Conservation (phyloP, 148 eudicot genomes). For the Agrostemma githago region DNA sequence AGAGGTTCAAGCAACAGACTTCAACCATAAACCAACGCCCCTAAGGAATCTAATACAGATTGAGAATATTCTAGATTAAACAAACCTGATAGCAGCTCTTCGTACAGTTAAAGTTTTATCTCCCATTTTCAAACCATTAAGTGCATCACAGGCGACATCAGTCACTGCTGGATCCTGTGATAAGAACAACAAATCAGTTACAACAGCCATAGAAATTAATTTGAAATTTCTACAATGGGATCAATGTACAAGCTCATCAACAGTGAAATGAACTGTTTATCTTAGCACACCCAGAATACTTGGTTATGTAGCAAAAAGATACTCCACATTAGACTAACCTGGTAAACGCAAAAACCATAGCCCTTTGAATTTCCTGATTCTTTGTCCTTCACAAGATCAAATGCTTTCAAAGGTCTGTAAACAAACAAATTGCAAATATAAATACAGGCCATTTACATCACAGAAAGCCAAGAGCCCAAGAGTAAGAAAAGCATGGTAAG, state of each 20-base stretch:
- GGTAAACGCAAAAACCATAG: conserved; percentile 80
- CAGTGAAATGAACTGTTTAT: not conserved
- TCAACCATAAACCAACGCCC: not conserved
- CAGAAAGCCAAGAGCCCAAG: not conserved
- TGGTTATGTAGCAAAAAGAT: not conserved
- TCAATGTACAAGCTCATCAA: not conserved
- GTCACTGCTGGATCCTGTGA: conserved; percentile 69
- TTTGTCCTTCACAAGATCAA: conserved; percentile 92
- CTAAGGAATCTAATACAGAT: not conserved
- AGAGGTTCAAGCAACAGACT: not conserved
- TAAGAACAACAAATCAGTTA: conserved; percentile 5
- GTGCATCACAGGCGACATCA: conserved; percentile 94
- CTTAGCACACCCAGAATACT: not conserved
- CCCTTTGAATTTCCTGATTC: conserved; percentile 95
- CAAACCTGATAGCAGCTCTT: conserved; percentile 79
- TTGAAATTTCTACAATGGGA: not conserved
- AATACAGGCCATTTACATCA: not conserved
- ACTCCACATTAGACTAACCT: conserved; percentile 37
- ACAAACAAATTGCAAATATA: conserved; percentile 12
- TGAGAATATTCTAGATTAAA: not conserved
- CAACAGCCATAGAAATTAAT: conserved; percentile 2
- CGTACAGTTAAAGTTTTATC: conserved; percentile 91
- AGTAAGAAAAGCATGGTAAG: not conserved
- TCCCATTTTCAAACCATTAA: conserved; percentile 94
- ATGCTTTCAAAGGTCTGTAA: conserved; percentile 67